Evolutionary conservation across 2,329 filamentous ascomycete genomes (phyloP).

Genomic region (Neofusicoccum umdonicola): DNA sequence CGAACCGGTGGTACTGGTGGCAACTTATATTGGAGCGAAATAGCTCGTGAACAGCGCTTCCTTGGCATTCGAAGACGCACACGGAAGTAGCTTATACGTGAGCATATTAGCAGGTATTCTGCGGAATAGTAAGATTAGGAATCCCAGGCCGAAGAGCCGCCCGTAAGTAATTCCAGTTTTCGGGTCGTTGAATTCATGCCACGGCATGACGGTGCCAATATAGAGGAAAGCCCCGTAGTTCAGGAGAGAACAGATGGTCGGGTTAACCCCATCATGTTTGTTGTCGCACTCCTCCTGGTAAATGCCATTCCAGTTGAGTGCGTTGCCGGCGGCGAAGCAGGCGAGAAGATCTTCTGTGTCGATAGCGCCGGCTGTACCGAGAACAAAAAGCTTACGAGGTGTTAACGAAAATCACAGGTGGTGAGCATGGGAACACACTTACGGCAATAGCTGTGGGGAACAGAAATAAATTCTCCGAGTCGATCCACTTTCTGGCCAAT

Average conservation of each 20-base stretch:
- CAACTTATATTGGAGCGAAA: constrained; percentile 41
- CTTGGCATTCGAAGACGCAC: constrained; percentile 52
- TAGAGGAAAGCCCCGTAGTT: constrained; percentile 63
- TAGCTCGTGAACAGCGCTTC: constrained; percentile 63
- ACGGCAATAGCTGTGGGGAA: neutral
- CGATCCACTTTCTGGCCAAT: neutral
- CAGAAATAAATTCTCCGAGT: neutral
- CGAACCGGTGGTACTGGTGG: neutral
- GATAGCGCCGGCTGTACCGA: constrained; percentile 57
- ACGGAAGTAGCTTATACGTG: constrained; percentile 56
- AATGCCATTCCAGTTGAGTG: constrained; percentile 62
- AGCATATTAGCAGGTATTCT: constrained; percentile 57
- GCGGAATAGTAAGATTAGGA: constrained; percentile 55
- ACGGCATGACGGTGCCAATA: constrained; percentile 56
- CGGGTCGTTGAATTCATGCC: constrained; percentile 54
- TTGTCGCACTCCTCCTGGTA: constrained; percentile 56
- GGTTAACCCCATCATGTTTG: constrained; percentile 61
- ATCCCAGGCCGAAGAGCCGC: constrained; percentile 52
- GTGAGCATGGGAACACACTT: neutral
- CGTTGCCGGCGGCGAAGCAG: constrained; percentile 59
- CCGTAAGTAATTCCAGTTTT: constrained; percentile 54
- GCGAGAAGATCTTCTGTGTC: constrained; percentile 61
- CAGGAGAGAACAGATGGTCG: constrained; percentile 56
- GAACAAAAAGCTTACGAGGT: constrained; percentile 51
- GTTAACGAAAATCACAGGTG: neutral